Conservation (phyloP, 2,329 filamentous ascomycete species). For the Botrytis sinoallii region DNA sequence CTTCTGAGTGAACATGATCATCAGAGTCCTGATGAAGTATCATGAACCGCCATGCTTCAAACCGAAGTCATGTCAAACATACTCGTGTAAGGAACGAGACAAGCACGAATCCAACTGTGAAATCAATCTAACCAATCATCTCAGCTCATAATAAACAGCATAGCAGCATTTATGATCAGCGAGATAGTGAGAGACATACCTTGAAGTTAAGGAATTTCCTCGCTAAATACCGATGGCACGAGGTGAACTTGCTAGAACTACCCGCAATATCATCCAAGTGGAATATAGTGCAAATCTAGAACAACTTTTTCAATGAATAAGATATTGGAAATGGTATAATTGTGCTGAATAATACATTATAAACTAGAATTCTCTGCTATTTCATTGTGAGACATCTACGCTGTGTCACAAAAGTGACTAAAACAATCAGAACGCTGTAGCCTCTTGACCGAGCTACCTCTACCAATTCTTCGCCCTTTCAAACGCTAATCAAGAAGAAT, state of each 20-base stretch:
- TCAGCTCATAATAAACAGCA: not conserved
- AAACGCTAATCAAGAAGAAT: too few species aligned
- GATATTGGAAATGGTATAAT: not conserved
- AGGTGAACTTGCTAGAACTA: not conserved
- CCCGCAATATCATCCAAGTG: not conserved
- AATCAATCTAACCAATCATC: not conserved
- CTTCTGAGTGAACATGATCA: too few species aligned
- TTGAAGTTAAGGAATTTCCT: too few species aligned
- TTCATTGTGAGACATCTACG: not conserved
- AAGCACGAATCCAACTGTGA: not conserved
- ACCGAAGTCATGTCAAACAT: too few species aligned
- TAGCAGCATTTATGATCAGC: rapidly evolving
- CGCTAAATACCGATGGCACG: not conserved
- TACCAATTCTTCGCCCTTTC: not conserved
- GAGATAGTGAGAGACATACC: too few species aligned
- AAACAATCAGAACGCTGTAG: not conserved
- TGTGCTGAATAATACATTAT: too few species aligned
- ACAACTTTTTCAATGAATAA: not conserved
- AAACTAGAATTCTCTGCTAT: not conserved
- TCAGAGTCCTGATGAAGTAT: too few species aligned
- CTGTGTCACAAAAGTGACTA: not conserved
- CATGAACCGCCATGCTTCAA: too few species aligned
- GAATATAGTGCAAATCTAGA: not conserved
- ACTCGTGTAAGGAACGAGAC: too few species aligned
- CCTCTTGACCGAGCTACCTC: rapidly evolving